Conservation (phyloP, 352 stramenopile species). For the Aphanomyces invadans region DNA sequence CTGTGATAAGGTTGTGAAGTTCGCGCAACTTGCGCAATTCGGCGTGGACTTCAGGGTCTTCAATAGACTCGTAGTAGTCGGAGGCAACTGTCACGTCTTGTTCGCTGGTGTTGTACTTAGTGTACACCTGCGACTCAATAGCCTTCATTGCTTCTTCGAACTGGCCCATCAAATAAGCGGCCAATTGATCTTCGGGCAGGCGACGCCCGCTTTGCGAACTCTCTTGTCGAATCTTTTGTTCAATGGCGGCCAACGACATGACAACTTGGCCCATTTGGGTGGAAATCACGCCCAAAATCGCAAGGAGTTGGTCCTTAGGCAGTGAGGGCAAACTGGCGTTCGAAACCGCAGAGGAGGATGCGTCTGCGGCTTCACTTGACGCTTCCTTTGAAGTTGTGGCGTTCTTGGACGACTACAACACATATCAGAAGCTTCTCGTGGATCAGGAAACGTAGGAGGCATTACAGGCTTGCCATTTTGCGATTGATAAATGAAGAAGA, state of each 20-base stretch:
- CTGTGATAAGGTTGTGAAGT: conserved; percentile 83
- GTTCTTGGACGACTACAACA: conserved; percentile 38
- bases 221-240: conserved; percentile 84
- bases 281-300: conserved; percentile 82
- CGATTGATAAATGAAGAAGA: conserved; percentile 18
- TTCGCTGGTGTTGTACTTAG: conserved; percentile 84
- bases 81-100: conserved; percentile 79
- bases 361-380: neutral
- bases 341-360: neutral
- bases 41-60: conserved; percentile 79
- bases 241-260: conserved; percentile 80
- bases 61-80: conserved; percentile 84
- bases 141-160: conserved; percentile 87
- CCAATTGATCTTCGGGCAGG: conserved; percentile 75
- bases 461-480: conserved; percentile 24
- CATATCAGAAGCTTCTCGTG: conserved; percentile 15
- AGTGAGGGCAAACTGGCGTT: conserved; percentile 50
- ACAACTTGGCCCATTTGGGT: conserved; percentile 85
- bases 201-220: conserved; percentile 75
- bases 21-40: conserved; percentile 82
- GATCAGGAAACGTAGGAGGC: neutral
- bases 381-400: neutral
- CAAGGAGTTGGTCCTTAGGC: conserved; percentile 81
- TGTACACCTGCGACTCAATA: conserved; percentile 83
- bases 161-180: conserved; percentile 83